Evolutionary conservation across 2,329 filamentous ascomycete genomes (phyloP), one percentile per base, ranked within the genome.

Genomic region (Aureobasidium melanogenum): DNA sequence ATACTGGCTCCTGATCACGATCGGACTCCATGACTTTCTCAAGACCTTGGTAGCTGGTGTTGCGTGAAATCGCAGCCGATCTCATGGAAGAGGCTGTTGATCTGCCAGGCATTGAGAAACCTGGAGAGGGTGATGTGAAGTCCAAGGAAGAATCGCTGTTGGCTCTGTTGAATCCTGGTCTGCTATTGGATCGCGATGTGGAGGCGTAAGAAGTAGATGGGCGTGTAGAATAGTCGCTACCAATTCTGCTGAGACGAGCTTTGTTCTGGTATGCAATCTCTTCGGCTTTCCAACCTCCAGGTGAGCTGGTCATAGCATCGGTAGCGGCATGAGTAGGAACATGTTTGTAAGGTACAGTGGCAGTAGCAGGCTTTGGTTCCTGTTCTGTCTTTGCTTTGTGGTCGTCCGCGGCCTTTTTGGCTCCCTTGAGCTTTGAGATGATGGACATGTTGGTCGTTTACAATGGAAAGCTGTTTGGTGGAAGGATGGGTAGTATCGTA

Each of bases 361-460:
- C 6, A 32, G 43, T 17, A 15, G 32, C 14, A 44, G 52, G 52
- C 44, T 59, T 59, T 5, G 43, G 55, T 28, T 38, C 57, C 41
- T 52, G 39, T 44, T 43, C 47, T 1, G 62, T 60, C 19, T 63
- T 63, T 59, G 65, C 66, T 50, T 70, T 67, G 46, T 70, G 67
- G 46, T 70, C 64, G 8, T 66, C 64, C 43, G 66, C 63, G 17
- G 67, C 69, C 58, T 70, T 69, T 48, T 69, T 70, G 56, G 67
- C 66, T 41, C 68, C 71, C 64, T 68, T 73, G 56, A 69, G 60
- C 58, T 67, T 70, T 5, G 69, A 69, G 60, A 72, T 70, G 47
- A 71, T 67, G 22, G 71, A 65, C 72, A 75, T 73, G 39, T 46
- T 41, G 38, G 17, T 3, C 15, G 26, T 19, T 22, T 17, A 38